Evolutionary conservation across 2,329 filamentous ascomycete species (phyloP), one percentile per base, ranked within the genome.

Genomic region (Talaromyces sp.): DNA sequence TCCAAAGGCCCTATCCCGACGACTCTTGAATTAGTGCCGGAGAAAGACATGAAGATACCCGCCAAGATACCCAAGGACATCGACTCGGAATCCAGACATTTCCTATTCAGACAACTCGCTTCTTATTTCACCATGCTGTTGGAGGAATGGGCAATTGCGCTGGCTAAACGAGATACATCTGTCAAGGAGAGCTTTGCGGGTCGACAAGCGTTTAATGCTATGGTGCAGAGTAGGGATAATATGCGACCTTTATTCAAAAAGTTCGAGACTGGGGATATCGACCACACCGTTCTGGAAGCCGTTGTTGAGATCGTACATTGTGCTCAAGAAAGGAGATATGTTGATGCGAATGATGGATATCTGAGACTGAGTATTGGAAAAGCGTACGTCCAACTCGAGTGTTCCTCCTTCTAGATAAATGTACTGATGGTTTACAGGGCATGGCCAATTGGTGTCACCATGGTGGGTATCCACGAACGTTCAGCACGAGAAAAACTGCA

Each of bases 391-490:
- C 10, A 15, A 38, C 11, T 8, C 27, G 22, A 22, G n/a, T 29
- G 22, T 34, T 38, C 19, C 13, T 31, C 13, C 31, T 25, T 3
- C 17, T 0, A n/a, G 2, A 1, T 13, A 11, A 36, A 61, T 19
- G 31, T n/a, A 64, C 45, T 56, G 6, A 49, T 36, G 7, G 36
- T 58, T 11, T 29, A 7, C 65, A 84, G 82, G 68, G 95, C 95
- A 17, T 99, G 95, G 95, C 95, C 95, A 27, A 99, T 99, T 74
- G 95, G 95, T 79, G 95, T 99, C 45, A 99, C 95, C 77, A 99
- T 98, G 95, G 95, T 99, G 74, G 95, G 95, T 83, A 99, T 99
- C 72, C 95, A 99, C 86, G 95, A 98, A 83, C 88, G 95, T 74
- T 95, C 91, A 70, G 94, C 95, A 22, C 87, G 95, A 68, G 95